Conservation (phyloP, 768 basidiomycete genomes). For the Multifurca ochricompacta region DNA sequence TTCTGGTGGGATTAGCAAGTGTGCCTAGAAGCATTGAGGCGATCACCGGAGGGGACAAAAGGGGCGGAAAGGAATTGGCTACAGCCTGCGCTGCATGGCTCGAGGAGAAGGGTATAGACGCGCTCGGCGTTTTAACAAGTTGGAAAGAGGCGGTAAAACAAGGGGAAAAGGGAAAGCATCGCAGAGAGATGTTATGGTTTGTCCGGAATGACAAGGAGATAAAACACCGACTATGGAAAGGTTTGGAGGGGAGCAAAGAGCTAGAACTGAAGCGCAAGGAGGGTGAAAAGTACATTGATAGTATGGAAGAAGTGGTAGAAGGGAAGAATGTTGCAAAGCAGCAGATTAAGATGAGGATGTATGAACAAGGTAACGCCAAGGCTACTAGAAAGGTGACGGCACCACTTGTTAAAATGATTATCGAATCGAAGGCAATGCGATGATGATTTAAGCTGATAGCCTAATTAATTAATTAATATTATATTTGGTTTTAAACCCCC, state of each 20-base stretch:
- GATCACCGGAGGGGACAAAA: constrained; percentile 41
- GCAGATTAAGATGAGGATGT: constrained; percentile 5
- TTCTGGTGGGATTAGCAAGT: constrained; percentile 73
- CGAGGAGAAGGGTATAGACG: constrained; percentile 49
- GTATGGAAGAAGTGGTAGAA: constrained; percentile 27
- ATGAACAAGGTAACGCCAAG: constrained; percentile 13
- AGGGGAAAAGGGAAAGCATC: constrained; percentile 47
- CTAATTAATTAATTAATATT: no score
- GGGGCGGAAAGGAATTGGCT: constrained; percentile 34
- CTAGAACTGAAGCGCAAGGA: constrained; percentile 42
- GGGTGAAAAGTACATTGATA: constrained; percentile 23
- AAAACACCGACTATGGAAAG: constrained; percentile 43
- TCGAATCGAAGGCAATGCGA: no score
- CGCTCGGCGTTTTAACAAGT: constrained; percentile 76
- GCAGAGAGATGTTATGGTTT: constrained; percentile 62
- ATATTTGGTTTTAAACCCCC: no score
- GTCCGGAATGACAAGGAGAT: constrained; percentile 39
- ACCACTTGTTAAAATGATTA: constrained; percentile 6
- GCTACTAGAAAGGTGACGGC: constrained; percentile 19
- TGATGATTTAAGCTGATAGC: no score
- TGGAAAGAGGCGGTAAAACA: constrained; percentile 50
- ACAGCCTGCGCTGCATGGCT: constrained; percentile 48
- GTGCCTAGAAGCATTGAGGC: constrained; percentile 62
- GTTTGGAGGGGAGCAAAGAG: constrained; percentile 48
- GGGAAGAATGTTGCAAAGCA: no score